Evolutionary conservation across 768 basidiomycete species (phyloP).

Genomic region (Cubamyces sp.): DNA sequence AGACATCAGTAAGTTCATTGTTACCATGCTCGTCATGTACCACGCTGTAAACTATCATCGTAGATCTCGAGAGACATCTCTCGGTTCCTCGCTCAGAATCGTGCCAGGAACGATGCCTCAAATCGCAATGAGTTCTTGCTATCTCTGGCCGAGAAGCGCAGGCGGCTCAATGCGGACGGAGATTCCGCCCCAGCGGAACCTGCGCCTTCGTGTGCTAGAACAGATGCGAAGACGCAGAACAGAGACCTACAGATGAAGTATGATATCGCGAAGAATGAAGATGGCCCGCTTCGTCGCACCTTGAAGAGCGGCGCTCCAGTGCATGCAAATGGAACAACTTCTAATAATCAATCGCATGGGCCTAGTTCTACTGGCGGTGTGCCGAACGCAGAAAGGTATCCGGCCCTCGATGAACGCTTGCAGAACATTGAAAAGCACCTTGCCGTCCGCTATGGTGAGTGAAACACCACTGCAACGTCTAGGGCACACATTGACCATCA

Average conservation of each 20-base stretch:
- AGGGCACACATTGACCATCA: neutral
- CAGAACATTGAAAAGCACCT: conserved; percentile 72
- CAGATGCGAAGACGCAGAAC: conserved; percentile 71
- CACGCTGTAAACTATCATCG: neutral
- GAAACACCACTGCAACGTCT: neutral
- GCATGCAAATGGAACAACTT: no score
- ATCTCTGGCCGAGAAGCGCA: conserved; percentile 58
- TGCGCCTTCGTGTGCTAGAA: conserved; percentile 68
- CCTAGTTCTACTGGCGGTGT: neutral
- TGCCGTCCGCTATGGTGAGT: conserved; percentile 70
- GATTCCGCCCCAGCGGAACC: conserved; percentile 33
- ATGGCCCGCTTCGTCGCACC: conserved; percentile 72
- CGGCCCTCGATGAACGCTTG: conserved; percentile 67
- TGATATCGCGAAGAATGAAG: conserved; percentile 84
- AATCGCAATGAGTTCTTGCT: conserved; percentile 77
- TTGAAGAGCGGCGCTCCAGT: conserved; percentile 38
- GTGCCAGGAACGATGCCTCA: conserved; percentile 74
- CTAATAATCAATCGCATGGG: no score
- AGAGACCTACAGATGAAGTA: conserved; percentile 84
- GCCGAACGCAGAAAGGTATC: conserved; percentile 51
- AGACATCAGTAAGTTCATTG: conserved; percentile 55
- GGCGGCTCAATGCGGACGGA: conserved; percentile 41
- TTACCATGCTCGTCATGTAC: neutral
- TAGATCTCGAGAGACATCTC: conserved; percentile 74
- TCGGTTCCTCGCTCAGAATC: conserved; percentile 67